phyloP scores from a whole-genome alignment of 331 rosid species.

The Spiraea crenata region DNA sequence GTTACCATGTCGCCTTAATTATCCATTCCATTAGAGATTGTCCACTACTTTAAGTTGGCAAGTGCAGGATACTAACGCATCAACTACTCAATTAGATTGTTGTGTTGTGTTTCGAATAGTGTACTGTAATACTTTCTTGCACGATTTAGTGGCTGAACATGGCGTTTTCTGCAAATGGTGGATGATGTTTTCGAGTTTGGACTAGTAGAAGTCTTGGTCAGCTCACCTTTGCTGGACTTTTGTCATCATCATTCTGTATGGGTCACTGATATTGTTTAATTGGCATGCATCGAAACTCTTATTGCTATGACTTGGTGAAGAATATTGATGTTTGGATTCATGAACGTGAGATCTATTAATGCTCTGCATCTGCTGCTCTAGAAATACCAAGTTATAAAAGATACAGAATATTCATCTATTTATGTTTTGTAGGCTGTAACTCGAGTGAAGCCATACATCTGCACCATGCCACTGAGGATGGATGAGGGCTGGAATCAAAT shows the following conservation, averaged over 20 bases:
- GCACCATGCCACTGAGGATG: conserved; percentile 95
- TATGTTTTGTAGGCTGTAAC: conserved; percentile 61
- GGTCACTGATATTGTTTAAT: background rate
- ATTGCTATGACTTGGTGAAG: too few species aligned
- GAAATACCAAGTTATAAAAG: background rate
- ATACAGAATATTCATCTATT: background rate
- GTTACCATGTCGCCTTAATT: too few species aligned
- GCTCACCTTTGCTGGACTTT: background rate
- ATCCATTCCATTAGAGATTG: too few species aligned
- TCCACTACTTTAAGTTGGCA: background rate
- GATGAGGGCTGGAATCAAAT: conserved; percentile 99
- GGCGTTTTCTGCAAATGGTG: background rate
- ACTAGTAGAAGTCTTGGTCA: background rate
- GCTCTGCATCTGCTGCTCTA: background rate
- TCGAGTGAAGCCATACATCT: conserved; percentile 89
- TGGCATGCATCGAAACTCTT: background rate
- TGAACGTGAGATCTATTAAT: too few species aligned
- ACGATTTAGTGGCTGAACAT: background rate
- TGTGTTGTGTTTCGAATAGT: background rate
- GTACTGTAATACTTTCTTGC: background rate
- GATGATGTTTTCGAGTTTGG: background rate
- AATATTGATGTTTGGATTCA: too few species aligned
- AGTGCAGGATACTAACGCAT: background rate
- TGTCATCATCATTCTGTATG: background rate
- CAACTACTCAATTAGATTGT: background rate